Evolutionary conservation across 2,329 filamentous ascomycete species (phyloP).

Genomic region (Ophiostoma piceae): DNA sequence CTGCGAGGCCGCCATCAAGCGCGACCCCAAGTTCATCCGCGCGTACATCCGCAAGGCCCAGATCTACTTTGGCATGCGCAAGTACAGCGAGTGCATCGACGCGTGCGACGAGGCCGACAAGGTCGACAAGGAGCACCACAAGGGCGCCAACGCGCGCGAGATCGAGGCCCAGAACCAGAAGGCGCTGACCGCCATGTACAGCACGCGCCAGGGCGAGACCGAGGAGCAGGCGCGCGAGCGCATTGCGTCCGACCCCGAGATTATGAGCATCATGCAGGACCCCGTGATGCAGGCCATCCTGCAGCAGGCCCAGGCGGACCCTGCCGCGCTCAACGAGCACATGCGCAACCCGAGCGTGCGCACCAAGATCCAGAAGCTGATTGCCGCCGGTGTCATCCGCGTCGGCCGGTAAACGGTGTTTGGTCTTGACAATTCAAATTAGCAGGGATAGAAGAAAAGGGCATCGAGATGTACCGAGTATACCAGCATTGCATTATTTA

Average conservation of each 20-base stretch:
- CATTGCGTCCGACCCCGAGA: constrained; percentile 87
- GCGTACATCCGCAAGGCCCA: constrained; percentile 96
- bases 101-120: constrained; percentile 74
- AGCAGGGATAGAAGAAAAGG: background rate
- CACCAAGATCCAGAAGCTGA: constrained; percentile 88
- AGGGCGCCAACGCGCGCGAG: constrained; percentile 76
- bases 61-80: constrained; percentile 93
- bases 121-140: constrained; percentile 64
- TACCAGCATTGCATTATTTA: constrained; percentile 10
- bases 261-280: constrained; percentile 87
- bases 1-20: constrained; percentile 86
- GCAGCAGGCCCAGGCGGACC: constrained; percentile 91
- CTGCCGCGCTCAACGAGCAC: constrained; percentile 88
- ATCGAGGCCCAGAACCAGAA: constrained; percentile 94
- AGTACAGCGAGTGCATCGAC: constrained; percentile 93
- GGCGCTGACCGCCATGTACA: constrained; percentile 83
- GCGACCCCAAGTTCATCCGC: constrained; percentile 85
- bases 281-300: constrained; percentile 97
- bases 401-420: constrained; percentile 43
- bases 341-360: constrained; percentile 87
- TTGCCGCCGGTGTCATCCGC: constrained; percentile 86
- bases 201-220: constrained; percentile 85
- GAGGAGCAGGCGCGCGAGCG: constrained; percentile 93
- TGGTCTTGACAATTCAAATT: too few species aligned
- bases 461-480: background rate